phyloP scores from a whole-genome alignment of 352 stramenopile genomes.

The Phytophthora crassamura region DNA sequence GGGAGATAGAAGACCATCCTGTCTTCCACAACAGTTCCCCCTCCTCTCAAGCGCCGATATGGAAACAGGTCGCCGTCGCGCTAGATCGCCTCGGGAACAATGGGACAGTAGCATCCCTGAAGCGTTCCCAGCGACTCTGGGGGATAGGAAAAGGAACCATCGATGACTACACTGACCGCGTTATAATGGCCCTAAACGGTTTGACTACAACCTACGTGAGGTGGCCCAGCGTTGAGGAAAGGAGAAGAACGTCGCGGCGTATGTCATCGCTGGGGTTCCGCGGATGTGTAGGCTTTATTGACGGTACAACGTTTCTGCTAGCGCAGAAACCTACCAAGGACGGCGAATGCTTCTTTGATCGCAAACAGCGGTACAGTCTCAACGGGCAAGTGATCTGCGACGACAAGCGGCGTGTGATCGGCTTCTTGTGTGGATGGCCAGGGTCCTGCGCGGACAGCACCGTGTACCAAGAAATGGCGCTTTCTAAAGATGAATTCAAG shows the following conservation, averaged over 20 bases:
- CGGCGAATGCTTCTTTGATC: slow-evolving; percentile 20
- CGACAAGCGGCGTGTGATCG: slow-evolving; percentile 17
- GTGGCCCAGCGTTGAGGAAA: neutral
- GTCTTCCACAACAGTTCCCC: too few relatives aligned
- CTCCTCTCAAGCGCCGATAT: too few relatives aligned
- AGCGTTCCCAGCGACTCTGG: neutral
- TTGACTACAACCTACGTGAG: neutral
- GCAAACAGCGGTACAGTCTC: slow-evolving; percentile 24
- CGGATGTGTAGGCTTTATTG: slow-evolving; percentile 24
- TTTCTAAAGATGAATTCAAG: neutral
- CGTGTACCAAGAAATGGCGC: slow-evolving; percentile 15
- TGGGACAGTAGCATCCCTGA: slow-evolving; percentile 4
- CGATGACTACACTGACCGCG: neutral
- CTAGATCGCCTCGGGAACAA: slow-evolving; percentile 6
- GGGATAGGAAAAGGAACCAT: slow-evolving; percentile 6
- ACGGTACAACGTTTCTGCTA: slow-evolving; percentile 21
- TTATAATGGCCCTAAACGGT: neutral
- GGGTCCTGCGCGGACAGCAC: slow-evolving; percentile 24
- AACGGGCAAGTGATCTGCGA: slow-evolving; percentile 29
- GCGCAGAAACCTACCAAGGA: slow-evolving; percentile 22
- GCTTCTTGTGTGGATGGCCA: slow-evolving; percentile 18
- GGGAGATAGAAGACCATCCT: too few relatives aligned
- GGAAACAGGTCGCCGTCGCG: too few relatives aligned
- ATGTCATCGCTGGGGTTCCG: neutral
- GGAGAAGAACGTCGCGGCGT: neutral